Percentiles rank a stretch among this genome's conserved stretches.
These are phyloP conservation scores for Ascochyta viciae-villosae DNA, from an alignment of 2,329 filamentous ascomycete species.

Conservation along the genomic window DNA sequence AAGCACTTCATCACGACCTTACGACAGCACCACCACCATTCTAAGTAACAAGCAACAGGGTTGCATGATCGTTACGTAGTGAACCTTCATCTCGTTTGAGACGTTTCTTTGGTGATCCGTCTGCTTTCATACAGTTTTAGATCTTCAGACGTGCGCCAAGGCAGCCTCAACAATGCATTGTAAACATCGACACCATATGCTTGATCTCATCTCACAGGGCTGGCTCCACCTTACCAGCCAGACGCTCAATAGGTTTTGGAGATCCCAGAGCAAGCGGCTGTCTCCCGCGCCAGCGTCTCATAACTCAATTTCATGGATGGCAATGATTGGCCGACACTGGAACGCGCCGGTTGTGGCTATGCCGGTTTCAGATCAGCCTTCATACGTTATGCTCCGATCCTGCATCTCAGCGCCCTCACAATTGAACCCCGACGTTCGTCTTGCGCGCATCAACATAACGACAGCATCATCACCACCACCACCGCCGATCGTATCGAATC, in stretches of 20 bases:
- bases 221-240: conserved; percentile 6
- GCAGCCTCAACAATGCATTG: conserved; percentile 2
- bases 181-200: conserved; percentile 2
- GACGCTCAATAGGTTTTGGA: conserved; percentile 30
- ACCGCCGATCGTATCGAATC: not conserved
- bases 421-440: conserved; percentile 1
- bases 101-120: not conserved
- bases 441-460: conserved; percentile 1
- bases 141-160: conserved; percentile 2
- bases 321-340: conserved; percentile 28
- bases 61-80: not conserved
- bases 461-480: not conserved
- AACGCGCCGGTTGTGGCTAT: conserved; percentile 29
- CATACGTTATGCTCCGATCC: conserved; percentile 23
- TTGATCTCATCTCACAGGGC: not conserved
- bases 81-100: not conserved
- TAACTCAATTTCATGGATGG: conserved; percentile 18
- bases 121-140: conserved; percentile 2
- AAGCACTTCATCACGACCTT: too few species aligned
- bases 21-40: not conserved
- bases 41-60: not conserved
- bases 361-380: conserved; percentile 36
- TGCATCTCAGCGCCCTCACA: conserved; percentile 2
- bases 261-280: conserved; percentile 20
- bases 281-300: conserved; percentile 40